Evolutionary conservation across 2,329 filamentous ascomycete species (phyloP).

Genomic region (Sporothrix dimorphospora): DNA sequence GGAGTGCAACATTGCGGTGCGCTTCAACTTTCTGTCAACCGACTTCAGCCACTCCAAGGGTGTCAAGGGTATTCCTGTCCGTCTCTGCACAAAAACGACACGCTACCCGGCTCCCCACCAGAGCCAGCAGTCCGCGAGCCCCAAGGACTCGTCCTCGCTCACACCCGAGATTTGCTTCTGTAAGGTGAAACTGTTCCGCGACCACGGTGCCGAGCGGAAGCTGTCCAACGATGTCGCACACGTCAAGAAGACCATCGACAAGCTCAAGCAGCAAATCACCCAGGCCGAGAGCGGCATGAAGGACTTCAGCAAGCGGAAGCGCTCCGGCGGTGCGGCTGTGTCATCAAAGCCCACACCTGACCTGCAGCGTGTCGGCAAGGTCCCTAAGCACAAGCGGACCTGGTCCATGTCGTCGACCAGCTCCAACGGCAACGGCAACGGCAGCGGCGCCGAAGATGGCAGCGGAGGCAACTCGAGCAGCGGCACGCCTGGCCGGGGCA

Average conservation of each 20-base stretch:
- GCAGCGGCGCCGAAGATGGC: conserved; percentile 21
- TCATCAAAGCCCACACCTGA: conserved; percentile 35
- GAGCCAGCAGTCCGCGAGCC: conserved; percentile 46
- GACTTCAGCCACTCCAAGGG: conserved; percentile 99
- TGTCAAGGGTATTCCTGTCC: conserved; percentile 94
- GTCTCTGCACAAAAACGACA: conserved; percentile 84
- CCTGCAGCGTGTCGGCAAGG: conserved; percentile 72
- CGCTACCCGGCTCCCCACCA: conserved; percentile 27
- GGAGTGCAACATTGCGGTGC: conserved; percentile 85
- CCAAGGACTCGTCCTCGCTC: conserved; percentile 46
- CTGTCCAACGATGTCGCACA: conserved; percentile 92
- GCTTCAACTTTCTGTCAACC: conserved; percentile 97
- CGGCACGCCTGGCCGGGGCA: not conserved
- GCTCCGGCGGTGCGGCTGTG: conserved; percentile 49
- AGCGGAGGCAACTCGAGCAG: conserved; percentile 13
- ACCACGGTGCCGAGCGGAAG: conserved; percentile 94
- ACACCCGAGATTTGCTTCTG: conserved; percentile 79
- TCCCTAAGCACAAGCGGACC: conserved; percentile 86
- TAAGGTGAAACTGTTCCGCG: conserved; percentile 95
- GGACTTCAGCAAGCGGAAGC: conserved; percentile 67
- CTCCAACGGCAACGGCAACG: conserved; percentile 54
- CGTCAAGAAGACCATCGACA: conserved; percentile 95
- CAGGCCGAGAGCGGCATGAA: conserved; percentile 72
- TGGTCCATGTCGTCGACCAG: conserved; percentile 90
- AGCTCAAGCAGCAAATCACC: conserved; percentile 88